Evolutionary conservation across 768 basidiomycete species (phyloP), one percentile per base, ranked within the genome.

Genomic region (Favolaschia claudopus): DNA sequence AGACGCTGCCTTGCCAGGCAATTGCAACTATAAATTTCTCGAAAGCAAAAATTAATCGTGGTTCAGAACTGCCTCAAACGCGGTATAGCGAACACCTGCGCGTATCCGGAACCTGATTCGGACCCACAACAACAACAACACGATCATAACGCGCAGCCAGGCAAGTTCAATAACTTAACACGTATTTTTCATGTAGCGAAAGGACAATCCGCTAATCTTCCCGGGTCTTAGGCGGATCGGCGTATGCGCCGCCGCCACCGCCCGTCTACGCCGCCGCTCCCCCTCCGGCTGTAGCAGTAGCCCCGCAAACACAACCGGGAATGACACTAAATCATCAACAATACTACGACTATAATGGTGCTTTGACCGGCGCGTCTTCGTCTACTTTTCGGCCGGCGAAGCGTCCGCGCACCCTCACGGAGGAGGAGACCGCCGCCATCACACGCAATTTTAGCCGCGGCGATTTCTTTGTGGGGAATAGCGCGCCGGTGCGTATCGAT

Each of bases 401-500:
- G 70, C 87, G 91, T 25, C 88, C 90, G 28, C 87, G 91, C 63
- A 85, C 84, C 40, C 85, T 93, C 52, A 93, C 91, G 2, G 91
- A 93, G 64, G 91, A 93, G 61, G 91, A 93, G 71, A 84, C 91
- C 2, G 89, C 89, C 12, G 90, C 91, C 29, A 92, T 93, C 76
- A 91, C 90, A 1, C 84, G 91, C 71, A 91, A 91, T 67, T 93
- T 90, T 66, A 88, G 79, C 60, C 85, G 91, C 48, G 91, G 91
- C 5, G 91, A 93, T 70, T 93, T 93, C 71, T 93, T 86, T 67
- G 88, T 93, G 48, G 91, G 91, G 52, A 85, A 80, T 33, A 91
- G 88, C 64, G 91, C 90, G 2, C 91, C 91, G 9, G 89, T 93
- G 40, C 85, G 89, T 65, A 92, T 93, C 73, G 91, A 93, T 69